These are phyloP conservation scores for Nemania sp. DNA, from an alignment of 2,329 filamentous ascomycete genomes.

Conservation along the genomic window DNA sequence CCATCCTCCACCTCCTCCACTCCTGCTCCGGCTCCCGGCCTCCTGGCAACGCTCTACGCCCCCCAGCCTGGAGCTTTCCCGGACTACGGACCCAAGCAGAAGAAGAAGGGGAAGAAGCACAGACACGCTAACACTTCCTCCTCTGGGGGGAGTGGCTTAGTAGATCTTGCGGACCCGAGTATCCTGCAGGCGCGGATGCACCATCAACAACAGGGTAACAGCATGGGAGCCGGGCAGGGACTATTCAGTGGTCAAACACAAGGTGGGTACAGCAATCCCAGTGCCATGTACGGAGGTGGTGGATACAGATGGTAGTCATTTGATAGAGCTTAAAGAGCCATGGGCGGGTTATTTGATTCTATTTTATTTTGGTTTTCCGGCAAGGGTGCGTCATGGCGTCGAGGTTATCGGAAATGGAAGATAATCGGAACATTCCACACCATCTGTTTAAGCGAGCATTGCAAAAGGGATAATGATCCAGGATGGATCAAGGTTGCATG, in stretches of 20 bases:
- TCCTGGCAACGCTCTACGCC: constrained; percentile 92
- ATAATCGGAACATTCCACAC: constrained; percentile 52
- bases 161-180: constrained; percentile 99
- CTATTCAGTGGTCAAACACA: constrained; percentile 88
- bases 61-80: constrained; percentile 86
- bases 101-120: constrained; percentile 99
- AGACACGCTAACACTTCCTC: constrained; percentile 99
- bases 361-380: constrained; percentile 47
- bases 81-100: constrained; percentile 95
- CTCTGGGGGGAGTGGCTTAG: constrained; percentile 98
- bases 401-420: constrained; percentile 48
- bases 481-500: constrained; percentile 53
- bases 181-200: constrained; percentile 98
- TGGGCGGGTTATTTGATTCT: constrained; percentile 43
- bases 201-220: constrained; percentile 80
- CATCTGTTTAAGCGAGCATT: constrained; percentile 62
- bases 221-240: constrained; percentile 86
- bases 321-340: constrained; percentile 39
- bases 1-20: constrained; percentile 83
- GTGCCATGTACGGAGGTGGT: constrained; percentile 79
- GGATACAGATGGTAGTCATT: constrained; percentile 73
- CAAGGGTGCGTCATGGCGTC: constrained; percentile 48
- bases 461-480: constrained; percentile 53
- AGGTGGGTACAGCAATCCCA: constrained; percentile 96
- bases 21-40: constrained; percentile 91